Percentiles rank a stretch among this genome's conserved stretches.
These are phyloP conservation scores for Cyberlindnera lachancei DNA, from an alignment of 805 yeast genomes.

Conservation along the genomic window DNA sequence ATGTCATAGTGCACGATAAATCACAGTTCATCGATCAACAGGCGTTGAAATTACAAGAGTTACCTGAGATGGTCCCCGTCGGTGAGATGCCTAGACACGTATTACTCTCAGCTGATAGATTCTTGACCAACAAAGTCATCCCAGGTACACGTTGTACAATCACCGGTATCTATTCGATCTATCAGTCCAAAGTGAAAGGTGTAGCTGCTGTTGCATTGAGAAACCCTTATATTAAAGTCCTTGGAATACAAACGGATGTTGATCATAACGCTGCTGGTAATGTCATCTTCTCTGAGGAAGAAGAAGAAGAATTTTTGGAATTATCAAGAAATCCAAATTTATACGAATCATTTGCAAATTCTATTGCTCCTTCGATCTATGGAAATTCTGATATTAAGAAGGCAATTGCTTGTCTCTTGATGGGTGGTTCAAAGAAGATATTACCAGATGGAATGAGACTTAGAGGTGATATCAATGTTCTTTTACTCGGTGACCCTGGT, in stretches of 20 bases:
- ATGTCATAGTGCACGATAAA: constrained; percentile 86
- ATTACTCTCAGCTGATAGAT: constrained; percentile 78
- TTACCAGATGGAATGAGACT: constrained; percentile 94
- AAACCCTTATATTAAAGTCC: constrained; percentile 80
- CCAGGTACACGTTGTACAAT: constrained; percentile 95
- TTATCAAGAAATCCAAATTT: constrained; percentile 78
- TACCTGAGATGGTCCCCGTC: constrained; percentile 98
- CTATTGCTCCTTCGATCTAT: constrained; percentile 95
- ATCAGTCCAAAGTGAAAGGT: constrained; percentile 58
- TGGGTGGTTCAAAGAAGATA: constrained; percentile 91
- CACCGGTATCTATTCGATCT: constrained; percentile 88
- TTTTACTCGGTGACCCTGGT: constrained; percentile 96
- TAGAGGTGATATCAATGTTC: constrained; percentile 94
- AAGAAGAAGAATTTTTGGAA: constrained; percentile 83
- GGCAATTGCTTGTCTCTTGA: constrained; percentile 82
- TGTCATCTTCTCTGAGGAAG: constrained; percentile 76
- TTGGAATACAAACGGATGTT: constrained; percentile 83
- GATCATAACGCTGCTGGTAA: constrained; percentile 56
- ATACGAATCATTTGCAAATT: constrained; percentile 74
- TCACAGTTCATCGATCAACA: constrained; percentile 95
- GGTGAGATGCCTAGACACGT: constrained; percentile 98
- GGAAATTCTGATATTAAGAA: constrained; percentile 91
- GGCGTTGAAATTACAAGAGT: constrained; percentile 84
- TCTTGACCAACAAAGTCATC: constrained; percentile 79
- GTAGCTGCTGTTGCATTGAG: constrained; percentile 78